A percentile compares a stretch with the other conserved stretches of the same genome.
Conservation (phyloP, 306 rosid species). For the Pyrus communis region DNA sequence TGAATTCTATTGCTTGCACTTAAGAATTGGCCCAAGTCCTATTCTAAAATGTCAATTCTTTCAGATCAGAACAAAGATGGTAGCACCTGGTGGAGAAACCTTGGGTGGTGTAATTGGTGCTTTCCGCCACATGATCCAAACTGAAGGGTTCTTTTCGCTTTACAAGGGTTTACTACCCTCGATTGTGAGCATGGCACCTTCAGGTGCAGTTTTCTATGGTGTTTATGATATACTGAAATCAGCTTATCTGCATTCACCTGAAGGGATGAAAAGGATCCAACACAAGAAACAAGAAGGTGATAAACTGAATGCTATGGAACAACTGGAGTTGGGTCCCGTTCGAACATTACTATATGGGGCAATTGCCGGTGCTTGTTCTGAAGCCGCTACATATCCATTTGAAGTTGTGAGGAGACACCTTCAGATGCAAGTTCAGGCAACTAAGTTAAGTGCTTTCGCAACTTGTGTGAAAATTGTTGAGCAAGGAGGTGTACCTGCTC, state of each 20-base stretch:
- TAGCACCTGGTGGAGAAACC: conserved; percentile 97
- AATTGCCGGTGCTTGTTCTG: conserved; percentile 86
- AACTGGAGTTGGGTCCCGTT: conserved; percentile 79
- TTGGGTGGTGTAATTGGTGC: conserved; percentile 87
- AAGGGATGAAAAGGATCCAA: conserved; percentile 70
- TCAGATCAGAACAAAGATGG: conserved; percentile 83
- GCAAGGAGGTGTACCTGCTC: conserved; percentile 82
- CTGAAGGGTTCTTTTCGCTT: conserved; percentile 91
- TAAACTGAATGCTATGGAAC: conserved; percentile 78
- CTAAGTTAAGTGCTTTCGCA: conserved; percentile 60
- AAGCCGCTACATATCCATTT: conserved; percentile 94
- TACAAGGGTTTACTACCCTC: conserved; percentile 96
- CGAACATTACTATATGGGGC: conserved; percentile 82
- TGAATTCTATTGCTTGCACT: neutral
- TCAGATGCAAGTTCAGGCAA: conserved; percentile 80
- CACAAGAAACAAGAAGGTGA: conserved; percentile 53
- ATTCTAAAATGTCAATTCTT: conserved; percentile 7
- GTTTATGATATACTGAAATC: conserved; percentile 86
- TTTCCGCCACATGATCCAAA: conserved; percentile 72
- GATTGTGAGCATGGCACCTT: conserved; percentile 91
- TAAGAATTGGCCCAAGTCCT: neutral
- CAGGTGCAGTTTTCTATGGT: conserved; percentile 93
- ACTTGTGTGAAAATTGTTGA: conserved; percentile 74
- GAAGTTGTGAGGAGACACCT: conserved; percentile 94
- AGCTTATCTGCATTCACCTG: conserved; percentile 79